phyloP scores from a whole-genome alignment of 176 grass and related monocot species.

The Oryza rufipogon region DNA sequence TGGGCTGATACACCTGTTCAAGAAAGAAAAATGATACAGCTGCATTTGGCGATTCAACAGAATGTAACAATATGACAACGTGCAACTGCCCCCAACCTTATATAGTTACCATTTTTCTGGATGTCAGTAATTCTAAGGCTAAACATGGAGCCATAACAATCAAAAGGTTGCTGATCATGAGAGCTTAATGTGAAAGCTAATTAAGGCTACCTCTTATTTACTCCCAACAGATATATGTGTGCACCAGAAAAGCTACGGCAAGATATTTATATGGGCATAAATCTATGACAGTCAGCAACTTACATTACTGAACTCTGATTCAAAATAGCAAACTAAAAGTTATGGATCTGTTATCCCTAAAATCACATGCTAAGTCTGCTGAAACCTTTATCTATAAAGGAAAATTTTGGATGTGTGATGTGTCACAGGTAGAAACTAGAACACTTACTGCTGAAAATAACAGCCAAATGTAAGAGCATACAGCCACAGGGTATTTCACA shows the following conservation, averaged over 20 bases:
- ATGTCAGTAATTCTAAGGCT: slow-evolving; percentile 5
- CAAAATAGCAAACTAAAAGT: background rate
- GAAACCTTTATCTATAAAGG: background rate
- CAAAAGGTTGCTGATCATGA: background rate
- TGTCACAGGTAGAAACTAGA: background rate
- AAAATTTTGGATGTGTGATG: slow-evolving; percentile 24
- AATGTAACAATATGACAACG: background rate
- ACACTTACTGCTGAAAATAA: background rate
- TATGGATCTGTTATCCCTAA: slow-evolving; percentile 14
- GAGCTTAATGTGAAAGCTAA: slow-evolving; percentile 11
- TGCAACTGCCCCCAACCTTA: background rate
- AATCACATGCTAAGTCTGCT: background rate
- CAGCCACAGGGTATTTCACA: background rate
- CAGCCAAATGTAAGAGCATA: slow-evolving; percentile 8
- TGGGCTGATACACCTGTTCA: slow-evolving; percentile 75
- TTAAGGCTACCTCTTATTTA: background rate
- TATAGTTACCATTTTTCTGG: slow-evolving; percentile 10
- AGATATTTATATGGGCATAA: slow-evolving; percentile 12
- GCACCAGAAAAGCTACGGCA: background rate
- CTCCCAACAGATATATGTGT: background rate
- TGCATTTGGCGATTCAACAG: background rate
- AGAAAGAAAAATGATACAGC: slow-evolving; percentile 34
- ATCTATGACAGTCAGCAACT: background rate
- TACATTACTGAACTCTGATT: slow-evolving; percentile 2
- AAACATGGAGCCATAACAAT: background rate